Evolutionary conservation across 78 protist genomes (phyloP), one percentile per base, ranked within the genome.

Genomic region (Dictyostelium brefeldianum): DNA sequence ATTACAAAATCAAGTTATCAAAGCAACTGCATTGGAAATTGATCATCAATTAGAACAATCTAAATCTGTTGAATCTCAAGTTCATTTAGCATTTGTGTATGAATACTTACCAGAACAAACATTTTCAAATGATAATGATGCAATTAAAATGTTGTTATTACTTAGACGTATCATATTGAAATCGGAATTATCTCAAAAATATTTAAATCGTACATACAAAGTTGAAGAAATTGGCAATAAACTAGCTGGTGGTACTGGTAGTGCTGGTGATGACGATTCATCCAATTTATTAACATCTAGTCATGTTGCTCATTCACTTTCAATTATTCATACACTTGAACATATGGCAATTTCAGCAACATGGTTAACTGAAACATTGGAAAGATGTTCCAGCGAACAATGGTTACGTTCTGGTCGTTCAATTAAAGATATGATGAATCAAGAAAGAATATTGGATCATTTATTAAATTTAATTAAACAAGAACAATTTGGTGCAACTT

Each of bases 401-500:
- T 87, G 93, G 93, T 36, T 87, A 46, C 22, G 81, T 20, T 67
- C 93, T 22, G 93, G 93, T 65, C 54, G 93, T 29, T 87, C 93
- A 14, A 50, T 54, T 48, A 51, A 62, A 2, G 93, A 87, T 20
- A 59, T 87, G 71, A 70, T 36, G 31, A 48, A 54, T 12, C 83
- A 87, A 50, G 93, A 87, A 47, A 43, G 56, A 25, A 70, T 87
- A 9, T 36, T 87, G 1, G 93, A 87, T 62, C 47, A 59, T 20
- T n/a, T 87, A 18, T 64, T 87, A 53, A 14, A 25, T 5, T n/a
- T 87, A 31, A 87, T 87, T 71, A 87, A 87, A 65, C n/a, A 64
- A 5, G 93, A 87, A 54, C 83, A 77, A 36, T 87, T 57, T 77
- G 84, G 84, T n/a, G 14, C 79, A 5, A 6, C 78, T 9, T 87